Percentiles rank a stretch among this genome's conserved stretches.
Conservation (phyloP, 2,329 filamentous ascomycete genomes). For the Dothideomycetidae sp. region DNA sequence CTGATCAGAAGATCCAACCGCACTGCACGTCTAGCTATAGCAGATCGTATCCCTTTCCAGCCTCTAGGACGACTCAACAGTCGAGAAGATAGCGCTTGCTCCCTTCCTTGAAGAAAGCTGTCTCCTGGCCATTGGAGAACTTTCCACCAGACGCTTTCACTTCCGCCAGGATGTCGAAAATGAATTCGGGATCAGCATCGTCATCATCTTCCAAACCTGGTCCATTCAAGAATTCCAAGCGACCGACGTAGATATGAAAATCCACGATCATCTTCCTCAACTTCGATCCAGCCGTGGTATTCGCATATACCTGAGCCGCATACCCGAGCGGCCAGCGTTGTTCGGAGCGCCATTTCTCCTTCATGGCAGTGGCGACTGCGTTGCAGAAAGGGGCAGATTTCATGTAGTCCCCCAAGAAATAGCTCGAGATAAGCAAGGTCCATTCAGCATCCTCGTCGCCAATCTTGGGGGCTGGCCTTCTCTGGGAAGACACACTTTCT, state of each 20-base stretch:
- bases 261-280: slow-evolving; percentile 9
- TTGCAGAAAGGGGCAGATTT: neutral
- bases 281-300: neutral
- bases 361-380: slow-evolving; percentile 3
- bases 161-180: neutral
- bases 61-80: too few relatives aligned
- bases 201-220: neutral
- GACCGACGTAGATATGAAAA: slow-evolving; percentile 9
- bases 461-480: too few relatives aligned
- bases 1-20: too few relatives aligned
- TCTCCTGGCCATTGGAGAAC: neutral
- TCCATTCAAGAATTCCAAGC: neutral
- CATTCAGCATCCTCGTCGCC: slow-evolving; percentile 6
- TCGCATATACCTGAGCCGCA: neutral
- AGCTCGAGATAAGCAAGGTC: slow-evolving; percentile 6
- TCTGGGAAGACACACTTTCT: too few relatives aligned
- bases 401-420: slow-evolving; percentile 12
- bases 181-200: neutral
- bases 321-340: neutral
- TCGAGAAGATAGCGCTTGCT: neutral
- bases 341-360: neutral
- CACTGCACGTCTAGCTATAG: too few relatives aligned
- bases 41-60: too few relatives aligned
- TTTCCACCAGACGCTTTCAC: neutral
- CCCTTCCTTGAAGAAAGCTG: neutral